These are phyloP conservation scores for Mycosphaerella sp. DNA, from an alignment of 2,329 filamentous ascomycete genomes.

Conservation along the genomic window DNA sequence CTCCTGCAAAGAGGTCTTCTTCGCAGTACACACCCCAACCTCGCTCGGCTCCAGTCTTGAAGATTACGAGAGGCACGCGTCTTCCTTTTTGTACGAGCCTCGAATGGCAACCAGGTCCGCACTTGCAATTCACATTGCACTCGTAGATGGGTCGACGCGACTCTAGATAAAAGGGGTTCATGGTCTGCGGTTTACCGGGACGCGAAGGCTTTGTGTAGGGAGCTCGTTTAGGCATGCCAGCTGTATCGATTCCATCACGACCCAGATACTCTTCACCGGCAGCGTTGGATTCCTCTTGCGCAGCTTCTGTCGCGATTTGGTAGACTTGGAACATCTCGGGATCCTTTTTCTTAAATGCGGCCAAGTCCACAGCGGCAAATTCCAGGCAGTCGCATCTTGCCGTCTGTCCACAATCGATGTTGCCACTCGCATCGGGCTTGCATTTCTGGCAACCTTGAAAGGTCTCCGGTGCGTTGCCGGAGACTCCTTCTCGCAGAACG, in stretches of 20 bases:
- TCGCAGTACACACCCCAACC: slow-evolving; percentile 71
- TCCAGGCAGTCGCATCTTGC: slow-evolving; percentile 60
- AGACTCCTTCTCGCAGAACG: slow-evolving; percentile 54
- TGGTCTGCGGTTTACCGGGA: slow-evolving; percentile 23
- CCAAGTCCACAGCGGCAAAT: slow-evolving; percentile 49
- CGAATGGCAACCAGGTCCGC: slow-evolving; percentile 60
- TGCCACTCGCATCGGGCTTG: slow-evolving; percentile 46
- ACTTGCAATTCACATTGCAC: slow-evolving; percentile 66
- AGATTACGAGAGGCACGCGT: slow-evolving; percentile 66
- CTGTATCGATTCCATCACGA: slow-evolving; percentile 22
- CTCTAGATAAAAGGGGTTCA: slow-evolving; percentile 38
- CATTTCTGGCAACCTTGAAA: slow-evolving; percentile 62
- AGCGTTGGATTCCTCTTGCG: slow-evolving; percentile 22
- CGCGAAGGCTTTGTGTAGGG: slow-evolving; percentile 50
- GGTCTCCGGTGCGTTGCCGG: slow-evolving; percentile 51
- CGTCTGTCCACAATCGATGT: slow-evolving; percentile 56
- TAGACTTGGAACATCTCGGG: slow-evolving; percentile 16
- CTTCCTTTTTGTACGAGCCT: slow-evolving; percentile 70
- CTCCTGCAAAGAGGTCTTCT: slow-evolving; percentile 59
- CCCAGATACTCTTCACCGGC: not conserved
- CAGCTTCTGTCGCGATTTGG: slow-evolving; percentile 8
- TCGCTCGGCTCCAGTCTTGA: slow-evolving; percentile 59
- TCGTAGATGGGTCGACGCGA: slow-evolving; percentile 60
- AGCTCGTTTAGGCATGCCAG: slow-evolving; percentile 47
- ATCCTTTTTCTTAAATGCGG: slow-evolving; percentile 29